These are phyloP conservation scores for Cucurbita maxima DNA, from an alignment of 306 rosid genomes.

Conservation along the genomic window DNA sequence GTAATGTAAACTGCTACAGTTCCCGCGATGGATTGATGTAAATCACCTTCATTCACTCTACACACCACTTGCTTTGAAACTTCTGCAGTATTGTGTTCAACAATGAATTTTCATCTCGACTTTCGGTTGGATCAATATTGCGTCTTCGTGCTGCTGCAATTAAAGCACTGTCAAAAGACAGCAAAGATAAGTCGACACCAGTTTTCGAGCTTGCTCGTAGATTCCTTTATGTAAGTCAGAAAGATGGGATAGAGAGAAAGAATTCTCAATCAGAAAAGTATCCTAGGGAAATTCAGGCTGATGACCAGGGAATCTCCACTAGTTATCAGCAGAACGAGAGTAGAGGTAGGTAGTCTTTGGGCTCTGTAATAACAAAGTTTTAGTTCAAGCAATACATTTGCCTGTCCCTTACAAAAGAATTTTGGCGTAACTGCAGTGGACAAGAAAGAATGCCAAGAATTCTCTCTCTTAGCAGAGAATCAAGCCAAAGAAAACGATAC, in stretches of 20 bases:
- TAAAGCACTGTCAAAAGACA: conserved; percentile 55
- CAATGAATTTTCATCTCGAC: conserved; percentile 70
- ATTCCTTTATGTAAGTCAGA: conserved; percentile 36
- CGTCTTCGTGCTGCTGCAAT: conserved; percentile 87
- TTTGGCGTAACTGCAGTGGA: conserved; percentile 22
- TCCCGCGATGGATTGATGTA: not conserved
- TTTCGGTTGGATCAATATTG: conserved; percentile 65
- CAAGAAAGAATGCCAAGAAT: conserved; percentile 13
- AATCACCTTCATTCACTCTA: not conserved
- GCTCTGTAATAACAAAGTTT: not conserved
- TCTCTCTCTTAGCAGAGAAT: conserved; percentile 25
- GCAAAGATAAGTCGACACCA: conserved; percentile 39
- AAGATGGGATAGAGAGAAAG: conserved; percentile 16
- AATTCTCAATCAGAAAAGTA: conserved; percentile 22
- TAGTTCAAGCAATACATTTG: not conserved
- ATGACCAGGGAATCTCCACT: conserved; percentile 9
- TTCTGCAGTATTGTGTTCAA: conserved; percentile 57
- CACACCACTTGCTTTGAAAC: conserved; percentile 6
- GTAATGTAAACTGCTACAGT: conserved; percentile 18
- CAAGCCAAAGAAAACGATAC: conserved; percentile 16
- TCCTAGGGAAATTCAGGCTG: conserved; percentile 18
- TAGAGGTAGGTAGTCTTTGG: conserved; percentile 20
- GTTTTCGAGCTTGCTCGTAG: conserved; percentile 52
- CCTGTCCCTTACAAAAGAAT: not conserved
- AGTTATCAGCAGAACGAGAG: conserved; percentile 28